These are phyloP conservation scores for Eimeria maxima DNA, from an alignment of 169 alveolate species.

Conservation along the genomic window DNA sequence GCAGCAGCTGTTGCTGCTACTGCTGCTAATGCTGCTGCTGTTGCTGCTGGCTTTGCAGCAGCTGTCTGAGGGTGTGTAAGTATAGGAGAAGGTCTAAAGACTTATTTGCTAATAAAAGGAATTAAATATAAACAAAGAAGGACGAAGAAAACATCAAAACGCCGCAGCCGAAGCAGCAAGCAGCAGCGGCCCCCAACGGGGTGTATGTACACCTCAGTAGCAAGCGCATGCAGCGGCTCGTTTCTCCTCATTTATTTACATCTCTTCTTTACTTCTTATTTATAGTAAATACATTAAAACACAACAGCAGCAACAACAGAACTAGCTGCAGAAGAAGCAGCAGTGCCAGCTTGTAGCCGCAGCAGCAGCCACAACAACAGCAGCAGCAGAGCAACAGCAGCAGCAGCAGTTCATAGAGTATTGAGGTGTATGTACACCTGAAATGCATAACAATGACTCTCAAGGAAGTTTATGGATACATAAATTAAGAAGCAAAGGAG, in stretches of 20 bases:
- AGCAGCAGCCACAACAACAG: background rate
- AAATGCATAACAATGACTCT: background rate
- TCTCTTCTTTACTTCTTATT: background rate
- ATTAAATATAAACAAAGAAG: too few relatives aligned
- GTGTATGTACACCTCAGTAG: too few relatives aligned
- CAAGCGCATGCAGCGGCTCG: background rate
- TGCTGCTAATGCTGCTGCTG: background rate
- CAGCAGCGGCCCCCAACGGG: too few relatives aligned
- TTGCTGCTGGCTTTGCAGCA: too few relatives aligned
- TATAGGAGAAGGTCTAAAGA: background rate
- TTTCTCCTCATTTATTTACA: background rate
- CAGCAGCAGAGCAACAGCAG: conserved; percentile 7
- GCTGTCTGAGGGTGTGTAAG: background rate
- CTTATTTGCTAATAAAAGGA: background rate
- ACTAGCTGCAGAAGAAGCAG: background rate
- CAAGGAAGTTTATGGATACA: background rate
- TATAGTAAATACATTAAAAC: background rate
- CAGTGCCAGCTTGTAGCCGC: background rate
- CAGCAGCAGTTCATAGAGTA: background rate
- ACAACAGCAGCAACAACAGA: conserved; percentile 6
- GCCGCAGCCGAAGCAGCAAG: background rate
- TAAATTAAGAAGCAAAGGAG: background rate
- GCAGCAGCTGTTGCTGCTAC: conserved; percentile 21
- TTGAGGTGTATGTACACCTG: background rate
- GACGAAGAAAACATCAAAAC: too few relatives aligned